Evolutionary conservation across 768 basidiomycete species (phyloP).

Genomic region (Suillus discolor): DNA sequence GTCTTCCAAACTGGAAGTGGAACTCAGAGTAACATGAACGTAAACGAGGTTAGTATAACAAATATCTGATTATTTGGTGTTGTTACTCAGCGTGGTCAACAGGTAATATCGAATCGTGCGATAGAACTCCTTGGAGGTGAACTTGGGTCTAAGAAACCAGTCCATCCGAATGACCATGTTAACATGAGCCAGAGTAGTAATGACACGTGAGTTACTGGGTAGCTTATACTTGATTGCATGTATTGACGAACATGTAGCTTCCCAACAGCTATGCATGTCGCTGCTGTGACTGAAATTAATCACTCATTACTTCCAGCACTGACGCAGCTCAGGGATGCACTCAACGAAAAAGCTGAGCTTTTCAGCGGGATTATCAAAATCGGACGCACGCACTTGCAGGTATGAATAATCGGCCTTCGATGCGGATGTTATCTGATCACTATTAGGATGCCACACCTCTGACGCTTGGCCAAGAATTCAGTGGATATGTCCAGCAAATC

Average conservation of each 20-base stretch:
- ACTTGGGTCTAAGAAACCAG: conserved; percentile 94
- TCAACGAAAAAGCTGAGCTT: conserved; percentile 77
- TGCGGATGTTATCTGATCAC: conserved; percentile 10
- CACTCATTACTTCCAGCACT: conserved; percentile 83
- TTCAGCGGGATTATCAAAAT: conserved; percentile 98
- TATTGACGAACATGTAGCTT: conserved; percentile 55
- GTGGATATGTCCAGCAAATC: conserved; percentile 95
- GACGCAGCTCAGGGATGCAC: conserved; percentile 77
- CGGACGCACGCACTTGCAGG: conserved; percentile 94
- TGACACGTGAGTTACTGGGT: conserved; percentile 72
- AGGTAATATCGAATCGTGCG: conserved; percentile 98
- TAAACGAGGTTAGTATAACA: conserved; percentile 72
- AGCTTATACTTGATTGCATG: background rate
- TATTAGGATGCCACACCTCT: conserved; percentile 92
- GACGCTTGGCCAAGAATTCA: conserved; percentile 98
- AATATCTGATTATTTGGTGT: background rate
- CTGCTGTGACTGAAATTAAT: conserved; percentile 88
- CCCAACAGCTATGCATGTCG: conserved; percentile 99
- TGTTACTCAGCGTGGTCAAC: background rate
- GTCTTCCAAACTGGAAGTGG: conserved; percentile 99
- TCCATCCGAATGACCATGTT: conserved; percentile 99
- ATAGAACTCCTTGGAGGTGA: conserved; percentile 96
- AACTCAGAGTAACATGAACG: conserved; percentile 99
- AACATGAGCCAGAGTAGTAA: conserved; percentile 99
- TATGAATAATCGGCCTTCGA: conserved; percentile 21